These are phyloP conservation scores for Cyclotella kingstonii DNA, from an alignment of 108 stramenopile species.

Conservation along the genomic window DNA sequence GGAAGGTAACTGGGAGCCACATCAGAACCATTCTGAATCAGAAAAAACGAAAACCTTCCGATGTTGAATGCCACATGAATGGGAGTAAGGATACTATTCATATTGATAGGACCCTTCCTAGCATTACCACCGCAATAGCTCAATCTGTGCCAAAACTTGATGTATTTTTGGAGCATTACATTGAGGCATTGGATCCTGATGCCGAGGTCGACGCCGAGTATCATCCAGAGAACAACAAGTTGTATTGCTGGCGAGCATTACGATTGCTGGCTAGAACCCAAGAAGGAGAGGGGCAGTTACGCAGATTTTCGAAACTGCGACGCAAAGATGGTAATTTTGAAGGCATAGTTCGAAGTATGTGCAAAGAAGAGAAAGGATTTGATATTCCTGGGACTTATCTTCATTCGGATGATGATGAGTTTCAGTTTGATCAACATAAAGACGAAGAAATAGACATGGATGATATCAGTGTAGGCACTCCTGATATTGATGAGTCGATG, in stretches of 20 bases:
- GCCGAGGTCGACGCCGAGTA: slow-evolving; percentile 82
- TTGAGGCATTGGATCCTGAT: slow-evolving; percentile 83
- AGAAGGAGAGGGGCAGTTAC: slow-evolving; percentile 25
- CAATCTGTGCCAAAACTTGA: slow-evolving; percentile 41
- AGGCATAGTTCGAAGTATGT: slow-evolving; percentile 58
- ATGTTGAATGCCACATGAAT: not conserved
- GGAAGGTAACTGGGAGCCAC: slow-evolving; percentile 2
- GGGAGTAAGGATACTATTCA: slow-evolving; percentile 10
- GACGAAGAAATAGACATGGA: slow-evolving; percentile 21
- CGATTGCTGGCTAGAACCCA: slow-evolving; percentile 64
- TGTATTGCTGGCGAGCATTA: slow-evolving; percentile 76
- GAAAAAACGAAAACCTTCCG: slow-evolving; percentile 17
- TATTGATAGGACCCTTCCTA: slow-evolving; percentile 2
- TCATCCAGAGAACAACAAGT: slow-evolving; percentile 72
- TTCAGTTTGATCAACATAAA: not conserved
- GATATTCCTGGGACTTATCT: slow-evolving; percentile 56
- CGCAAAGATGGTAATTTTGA: slow-evolving; percentile 67
- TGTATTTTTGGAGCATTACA: slow-evolving; percentile 63
- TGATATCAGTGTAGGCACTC: slow-evolving; percentile 32
- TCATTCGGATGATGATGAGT: slow-evolving; percentile 5
- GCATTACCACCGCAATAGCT: slow-evolving; percentile 30
- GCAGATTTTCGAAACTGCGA: slow-evolving; percentile 29
- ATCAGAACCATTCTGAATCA: not conserved
- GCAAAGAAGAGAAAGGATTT: slow-evolving; percentile 49
- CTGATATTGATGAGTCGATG: slow-evolving; percentile 20